Evolutionary conservation across 805 yeast species (phyloP), one percentile per base, ranked within the genome.

Genomic region (Wickerhamiella slavikovae): DNA sequence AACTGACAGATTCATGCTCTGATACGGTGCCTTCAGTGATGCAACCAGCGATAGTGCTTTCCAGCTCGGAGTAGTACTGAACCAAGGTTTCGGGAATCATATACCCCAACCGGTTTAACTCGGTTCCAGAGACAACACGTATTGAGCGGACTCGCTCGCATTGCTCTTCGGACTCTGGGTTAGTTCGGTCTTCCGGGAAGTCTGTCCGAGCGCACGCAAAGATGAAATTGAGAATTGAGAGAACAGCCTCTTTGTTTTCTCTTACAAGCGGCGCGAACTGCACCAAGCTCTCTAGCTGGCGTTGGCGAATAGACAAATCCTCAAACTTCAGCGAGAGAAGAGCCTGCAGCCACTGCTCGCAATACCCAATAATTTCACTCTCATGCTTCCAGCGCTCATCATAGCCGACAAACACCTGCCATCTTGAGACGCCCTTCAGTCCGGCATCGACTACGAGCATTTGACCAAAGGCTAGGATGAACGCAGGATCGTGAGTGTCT

Each of bases 91-190:
- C 93, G 0, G 98, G 96, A 76, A 89, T 83, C 48, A 91, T 62
- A 49, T 83, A 75, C 1, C 95, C 98, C 51, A 89, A 64, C 45
- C 98, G 60, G 49, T 89, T 85, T 34, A 89, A 60, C 51, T 89
- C 99, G 0, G 93, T 80, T 24, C 95, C 98, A 50, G 94, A 78
- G 29, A 82, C 73, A 2, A 89, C 75, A 42, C 95, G 64, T 40
- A 91, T 57, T 44, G 89, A 96, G 34, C 92, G 66, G 25, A 89
- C 69, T 6, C 75, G 56, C 38, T 82, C 93, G 18, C 76, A 62
- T 29, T 68, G 72, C 23, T 79, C 91, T 13, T 53, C 57, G 14
- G 38, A 30, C 40, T 75, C 85, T n/a, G 58, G 53, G 7, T 67
- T 62, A n/a, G n/a, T n/a, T n/a, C n/a, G n/a, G 18, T 60, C 55